These are phyloP conservation scores for Calonectria pseudoturangicola DNA, from an alignment of 2,329 filamentous ascomycete species.

Conservation along the genomic window DNA sequence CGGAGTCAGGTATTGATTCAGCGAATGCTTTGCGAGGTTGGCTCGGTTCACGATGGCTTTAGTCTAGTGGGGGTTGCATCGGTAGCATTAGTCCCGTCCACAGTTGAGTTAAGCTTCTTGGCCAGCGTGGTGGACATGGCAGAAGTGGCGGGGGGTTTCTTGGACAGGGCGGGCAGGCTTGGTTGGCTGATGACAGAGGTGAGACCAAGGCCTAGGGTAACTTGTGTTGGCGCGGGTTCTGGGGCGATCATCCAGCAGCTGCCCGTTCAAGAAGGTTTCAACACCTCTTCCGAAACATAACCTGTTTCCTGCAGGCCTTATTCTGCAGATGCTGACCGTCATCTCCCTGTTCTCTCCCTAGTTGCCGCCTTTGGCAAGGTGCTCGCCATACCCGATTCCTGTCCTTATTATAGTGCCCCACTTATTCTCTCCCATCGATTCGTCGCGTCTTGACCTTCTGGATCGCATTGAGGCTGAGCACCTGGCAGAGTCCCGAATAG, in stretches of 20 bases:
- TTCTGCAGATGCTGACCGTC: slow-evolving; percentile 10
- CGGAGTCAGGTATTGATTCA: slow-evolving; percentile 2
- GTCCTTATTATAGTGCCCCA: slow-evolving; percentile 16
- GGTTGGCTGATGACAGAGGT: slow-evolving; percentile 5
- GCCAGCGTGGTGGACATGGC: not conserved
- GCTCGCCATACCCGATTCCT: slow-evolving; percentile 19
- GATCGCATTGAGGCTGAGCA: slow-evolving; percentile 51
- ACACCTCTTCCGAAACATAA: slow-evolving; percentile 7
- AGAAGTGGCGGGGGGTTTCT: not conserved
- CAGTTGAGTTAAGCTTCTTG: slow-evolving; percentile 33
- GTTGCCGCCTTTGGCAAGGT: slow-evolving; percentile 23
- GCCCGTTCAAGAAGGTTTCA: slow-evolving; percentile 30
- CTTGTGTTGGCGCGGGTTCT: slow-evolving; percentile 6
- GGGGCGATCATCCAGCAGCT: slow-evolving; percentile 15
- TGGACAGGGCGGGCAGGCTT: not conserved
- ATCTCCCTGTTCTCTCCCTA: slow-evolving; percentile 22
- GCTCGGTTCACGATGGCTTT: slow-evolving; percentile 23
- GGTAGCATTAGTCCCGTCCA: slow-evolving; percentile 4
- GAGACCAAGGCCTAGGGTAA: not conserved
- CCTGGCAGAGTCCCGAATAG: slow-evolving; percentile 36
- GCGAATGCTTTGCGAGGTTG: slow-evolving; percentile 23
- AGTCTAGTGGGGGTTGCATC: slow-evolving; percentile 12
- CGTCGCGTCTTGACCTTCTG: slow-evolving; percentile 24
- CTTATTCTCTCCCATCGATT: slow-evolving; percentile 20
- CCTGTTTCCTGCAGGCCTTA: slow-evolving; percentile 9